Percentiles rank a stretch among this genome's conserved stretches.
phyloP scores from a whole-genome alignment of 192 early-diverging fungal genomes.

The Spizellomyces punctatus region DNA sequence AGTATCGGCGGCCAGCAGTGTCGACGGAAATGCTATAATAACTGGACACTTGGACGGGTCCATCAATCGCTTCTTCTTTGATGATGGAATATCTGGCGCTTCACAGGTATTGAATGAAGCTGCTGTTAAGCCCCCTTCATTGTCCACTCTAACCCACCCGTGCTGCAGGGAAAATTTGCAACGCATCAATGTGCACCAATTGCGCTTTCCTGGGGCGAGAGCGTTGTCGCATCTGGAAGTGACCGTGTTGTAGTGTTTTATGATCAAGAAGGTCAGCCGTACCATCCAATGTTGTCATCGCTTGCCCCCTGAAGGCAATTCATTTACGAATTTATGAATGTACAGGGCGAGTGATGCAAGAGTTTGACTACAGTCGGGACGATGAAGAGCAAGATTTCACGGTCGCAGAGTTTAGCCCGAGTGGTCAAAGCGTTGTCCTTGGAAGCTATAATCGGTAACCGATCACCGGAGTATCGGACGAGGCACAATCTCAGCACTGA shows the following conservation, averaged over 20 bases:
- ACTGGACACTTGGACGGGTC: slow-evolving; percentile 64
- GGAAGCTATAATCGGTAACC: slow-evolving; percentile 48
- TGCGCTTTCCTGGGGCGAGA: slow-evolving; percentile 60
- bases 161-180: slow-evolving; percentile 60
- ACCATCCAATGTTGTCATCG: background rate
- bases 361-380: slow-evolving; percentile 62
- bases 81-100: slow-evolving; percentile 63
- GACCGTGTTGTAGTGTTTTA: slow-evolving; percentile 61
- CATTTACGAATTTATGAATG: background rate
- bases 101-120: slow-evolving; percentile 44
- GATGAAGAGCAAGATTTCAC: slow-evolving; percentile 61
- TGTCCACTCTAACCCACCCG: too few relatives aligned
- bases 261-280: slow-evolving; percentile 42
- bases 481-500: background rate
- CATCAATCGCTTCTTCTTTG: slow-evolving; percentile 67
- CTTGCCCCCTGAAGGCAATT: background rate
- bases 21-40: slow-evolving; percentile 62
- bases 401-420: slow-evolving; percentile 53
- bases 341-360: slow-evolving; percentile 50
- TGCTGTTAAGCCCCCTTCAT: too few relatives aligned
- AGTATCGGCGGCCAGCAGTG: slow-evolving; percentile 52
- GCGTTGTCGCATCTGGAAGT: slow-evolving; percentile 53
- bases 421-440: slow-evolving; percentile 59
- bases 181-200: slow-evolving; percentile 50
- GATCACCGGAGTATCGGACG: slow-evolving; percentile 18